Evolutionary conservation across 2,329 filamentous ascomycete species (phyloP).

Genomic region (Xylaria sp.): DNA sequence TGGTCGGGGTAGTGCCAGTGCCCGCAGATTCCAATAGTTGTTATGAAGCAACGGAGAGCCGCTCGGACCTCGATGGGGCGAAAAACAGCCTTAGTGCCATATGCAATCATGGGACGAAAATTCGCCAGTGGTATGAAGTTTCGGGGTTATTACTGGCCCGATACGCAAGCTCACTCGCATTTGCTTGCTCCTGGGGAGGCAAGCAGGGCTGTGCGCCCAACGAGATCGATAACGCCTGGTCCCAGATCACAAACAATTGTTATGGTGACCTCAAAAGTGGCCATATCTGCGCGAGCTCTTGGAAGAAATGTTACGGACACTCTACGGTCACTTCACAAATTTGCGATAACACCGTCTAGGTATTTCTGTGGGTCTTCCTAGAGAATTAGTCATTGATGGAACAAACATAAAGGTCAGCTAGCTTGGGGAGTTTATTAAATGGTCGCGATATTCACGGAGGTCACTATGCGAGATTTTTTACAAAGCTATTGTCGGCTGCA

Average conservation of each 20-base stretch:
- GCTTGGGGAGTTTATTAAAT: no score
- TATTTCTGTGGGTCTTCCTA: no score
- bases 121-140: neutral
- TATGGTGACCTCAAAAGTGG: neutral
- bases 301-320: neutral
- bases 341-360: no score
- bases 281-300: neutral
- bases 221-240: slow-evolving; percentile 1
- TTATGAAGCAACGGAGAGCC: neutral
- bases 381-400: no score
- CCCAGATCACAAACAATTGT: neutral
- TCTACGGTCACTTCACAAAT: neutral
- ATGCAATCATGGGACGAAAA: neutral
- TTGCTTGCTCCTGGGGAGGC: neutral
- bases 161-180: neutral
- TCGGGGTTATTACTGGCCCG: neutral
- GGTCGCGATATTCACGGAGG: no score
- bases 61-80: neutral
- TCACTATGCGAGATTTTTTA: no score
- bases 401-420: no score
- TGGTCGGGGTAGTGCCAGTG: neutral
- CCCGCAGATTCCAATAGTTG: neutral
- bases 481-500: no score
- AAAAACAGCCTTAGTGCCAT: neutral
- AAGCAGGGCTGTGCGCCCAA: neutral